Evolutionary conservation across 345 rosid species (phyloP), one percentile per base, ranked within the genome.

Genomic region (Salix caprea): DNA sequence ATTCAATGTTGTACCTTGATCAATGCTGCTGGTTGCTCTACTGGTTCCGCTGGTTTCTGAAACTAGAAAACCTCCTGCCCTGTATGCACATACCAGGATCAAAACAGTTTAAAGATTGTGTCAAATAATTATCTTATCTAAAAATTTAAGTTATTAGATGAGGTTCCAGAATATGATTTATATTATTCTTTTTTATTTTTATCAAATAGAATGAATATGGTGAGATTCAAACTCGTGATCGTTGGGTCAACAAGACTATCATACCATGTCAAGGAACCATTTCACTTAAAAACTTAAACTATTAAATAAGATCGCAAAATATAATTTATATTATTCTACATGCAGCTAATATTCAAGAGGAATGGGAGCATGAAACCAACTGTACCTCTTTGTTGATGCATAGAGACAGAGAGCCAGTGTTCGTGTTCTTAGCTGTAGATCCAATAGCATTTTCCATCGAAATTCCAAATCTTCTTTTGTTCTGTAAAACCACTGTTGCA

Each of bases 361-460:
- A 18, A 19, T 8, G 15, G 13, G 36, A n/a, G 39, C 32, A 30
- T 5, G 28, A 65, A 21, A 73, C 62, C 66, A 70, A 39, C 52
- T 19, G 48, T 71, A 86, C 90, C 87, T 85, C 74, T 75, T 74
- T 67, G 79, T 50, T 42, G 70, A 28, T 37, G 82, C 21, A 70
- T 79, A 82, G 9, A 87, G 82, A 56, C 72, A 62, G 71, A 72
- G 24, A 34, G 86, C 90, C 66, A 86, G 76, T 56, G 77, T 58
- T 70, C 83, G 82, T 44, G 83, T 83, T 76, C 87, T 85, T 65
- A 79, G 74, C 83, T 77, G 76, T 54, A 82, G 67, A 68, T 86
- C 89, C 19, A 78, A 79, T 18, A 86, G 67, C 84, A 86, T 71
- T 72, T 75, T 77, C 92, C 90, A 86, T 72, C 90, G 71, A 68